phyloP scores from a whole-genome alignment of 768 basidiomycete genomes.

The Amanita rimosa region DNA sequence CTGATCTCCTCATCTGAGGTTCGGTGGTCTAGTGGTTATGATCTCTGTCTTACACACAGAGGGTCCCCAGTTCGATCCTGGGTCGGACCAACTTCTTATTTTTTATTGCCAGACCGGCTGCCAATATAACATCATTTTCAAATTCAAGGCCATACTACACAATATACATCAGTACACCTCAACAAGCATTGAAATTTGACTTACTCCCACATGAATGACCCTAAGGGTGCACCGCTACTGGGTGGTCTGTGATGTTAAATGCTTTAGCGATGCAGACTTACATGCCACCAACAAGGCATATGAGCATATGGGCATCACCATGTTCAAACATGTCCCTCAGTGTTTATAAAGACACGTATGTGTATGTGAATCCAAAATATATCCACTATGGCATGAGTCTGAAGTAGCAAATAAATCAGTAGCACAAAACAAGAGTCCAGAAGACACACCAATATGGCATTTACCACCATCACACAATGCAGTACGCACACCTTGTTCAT shows the following conservation, averaged over 20 bases:
- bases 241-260: background rate
- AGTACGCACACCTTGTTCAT: conserved; percentile 9
- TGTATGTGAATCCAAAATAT: too few species aligned
- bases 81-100: too few species aligned
- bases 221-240: conserved; percentile 38
- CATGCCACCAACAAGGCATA: conserved; percentile 22
- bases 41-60: too few species aligned
- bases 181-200: conserved; percentile 10
- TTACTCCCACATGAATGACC: conserved; percentile 49
- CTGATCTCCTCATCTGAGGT: too few species aligned
- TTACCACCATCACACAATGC: conserved; percentile 9
- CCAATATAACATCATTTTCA: conserved; percentile 34
- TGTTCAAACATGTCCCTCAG: too few species aligned
- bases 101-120: conserved; percentile 44
- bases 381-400: too few species aligned
- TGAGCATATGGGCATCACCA: conserved; percentile 24
- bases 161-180: background rate
- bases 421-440: too few species aligned
- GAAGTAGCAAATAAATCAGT: too few species aligned
- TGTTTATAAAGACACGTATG: too few species aligned
- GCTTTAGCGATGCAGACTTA: conserved; percentile 13
- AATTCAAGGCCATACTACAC: conserved; percentile 43
- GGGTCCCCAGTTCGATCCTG: too few species aligned
- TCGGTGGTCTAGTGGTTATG: too few species aligned
- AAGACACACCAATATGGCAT: conserved; percentile 11